Evolutionary conservation across 495 filamentous ascomycete genomes (phyloP).

Genomic region (Xylaria sp.): DNA sequence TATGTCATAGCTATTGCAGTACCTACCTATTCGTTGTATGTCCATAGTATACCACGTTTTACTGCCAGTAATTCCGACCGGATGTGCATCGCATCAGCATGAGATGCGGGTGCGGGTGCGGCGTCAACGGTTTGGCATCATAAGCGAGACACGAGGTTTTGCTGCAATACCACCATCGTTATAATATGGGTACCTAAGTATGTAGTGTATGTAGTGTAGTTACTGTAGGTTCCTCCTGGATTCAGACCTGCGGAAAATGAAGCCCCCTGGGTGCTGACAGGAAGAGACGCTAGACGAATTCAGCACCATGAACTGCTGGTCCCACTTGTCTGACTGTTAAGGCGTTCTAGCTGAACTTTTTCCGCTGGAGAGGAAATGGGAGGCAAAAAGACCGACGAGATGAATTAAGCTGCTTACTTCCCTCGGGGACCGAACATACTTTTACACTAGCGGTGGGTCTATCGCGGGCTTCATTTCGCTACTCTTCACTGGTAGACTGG

Average conservation of each 20-base stretch:
- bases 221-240: conserved; percentile 12
- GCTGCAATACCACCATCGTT: background rate
- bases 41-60: background rate
- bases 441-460: background rate
- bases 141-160: conserved; percentile 5
- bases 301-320: background rate
- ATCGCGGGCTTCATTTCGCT: conserved; percentile 13
- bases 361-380: conserved; percentile 10
- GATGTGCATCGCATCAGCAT: background rate
- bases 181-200: no score
- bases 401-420: conserved; percentile 7
- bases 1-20: conserved; percentile 1
- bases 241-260: background rate
- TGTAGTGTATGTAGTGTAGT: no score
- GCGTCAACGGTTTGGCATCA: conserved; percentile 7
- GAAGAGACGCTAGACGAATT: conserved; percentile 10
- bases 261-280: conserved; percentile 20
- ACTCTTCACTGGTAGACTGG: background rate
- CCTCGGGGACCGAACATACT: background rate
- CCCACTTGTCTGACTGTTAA: conserved; percentile 25
- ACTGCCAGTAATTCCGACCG: background rate
- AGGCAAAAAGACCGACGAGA: background rate
- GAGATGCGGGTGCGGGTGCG: conserved; percentile 23
- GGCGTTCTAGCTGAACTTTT: conserved; percentile 17
- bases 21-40: background rate